Evolutionary conservation across 2,329 filamentous ascomycete species (phyloP).

Genomic region (Colletotrichum phormii): DNA sequence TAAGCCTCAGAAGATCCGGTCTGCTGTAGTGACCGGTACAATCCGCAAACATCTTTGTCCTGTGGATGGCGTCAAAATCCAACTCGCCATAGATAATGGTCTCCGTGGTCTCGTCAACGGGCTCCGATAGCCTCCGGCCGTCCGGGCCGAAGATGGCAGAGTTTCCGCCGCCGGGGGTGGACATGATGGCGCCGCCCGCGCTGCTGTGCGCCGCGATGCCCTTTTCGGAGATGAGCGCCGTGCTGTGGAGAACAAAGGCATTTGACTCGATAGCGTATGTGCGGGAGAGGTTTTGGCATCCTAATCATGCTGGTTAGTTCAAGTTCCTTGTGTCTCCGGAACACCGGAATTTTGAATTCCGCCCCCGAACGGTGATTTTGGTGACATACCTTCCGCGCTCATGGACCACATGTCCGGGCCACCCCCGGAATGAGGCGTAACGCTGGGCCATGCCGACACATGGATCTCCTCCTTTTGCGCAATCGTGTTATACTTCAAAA

Average conservation of each 20-base stretch:
- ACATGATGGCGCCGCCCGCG: conserved; percentile 50
- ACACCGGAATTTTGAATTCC: conserved; percentile 43
- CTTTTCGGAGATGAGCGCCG: conserved; percentile 53
- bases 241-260: conserved; percentile 53
- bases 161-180: conserved; percentile 56
- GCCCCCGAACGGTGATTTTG: not conserved
- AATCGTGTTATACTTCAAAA: conserved; percentile 49
- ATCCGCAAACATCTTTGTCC: conserved; percentile 53
- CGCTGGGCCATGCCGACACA: conserved; percentile 43
- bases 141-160: conserved; percentile 65
- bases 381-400: conserved; percentile 30
- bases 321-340: conserved; percentile 45
- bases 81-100: conserved; percentile 63
- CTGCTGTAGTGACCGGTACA: conserved; percentile 51
- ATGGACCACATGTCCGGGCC: conserved; percentile 30
- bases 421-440: conserved; percentile 22
- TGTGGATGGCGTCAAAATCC: conserved; percentile 56
- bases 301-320: conserved; percentile 40
- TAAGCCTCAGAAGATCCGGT: conserved; percentile 53
- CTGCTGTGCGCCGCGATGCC: conserved; percentile 53
- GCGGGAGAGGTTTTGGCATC: conserved; percentile 47
- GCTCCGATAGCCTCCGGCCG: conserved; percentile 56
- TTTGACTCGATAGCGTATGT: conserved; percentile 57
- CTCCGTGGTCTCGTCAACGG: conserved; percentile 53
- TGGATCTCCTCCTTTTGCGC: conserved; percentile 45